phyloP scores from a whole-genome alignment of 345 rosid species.

The Melaleuca alternifolia region DNA sequence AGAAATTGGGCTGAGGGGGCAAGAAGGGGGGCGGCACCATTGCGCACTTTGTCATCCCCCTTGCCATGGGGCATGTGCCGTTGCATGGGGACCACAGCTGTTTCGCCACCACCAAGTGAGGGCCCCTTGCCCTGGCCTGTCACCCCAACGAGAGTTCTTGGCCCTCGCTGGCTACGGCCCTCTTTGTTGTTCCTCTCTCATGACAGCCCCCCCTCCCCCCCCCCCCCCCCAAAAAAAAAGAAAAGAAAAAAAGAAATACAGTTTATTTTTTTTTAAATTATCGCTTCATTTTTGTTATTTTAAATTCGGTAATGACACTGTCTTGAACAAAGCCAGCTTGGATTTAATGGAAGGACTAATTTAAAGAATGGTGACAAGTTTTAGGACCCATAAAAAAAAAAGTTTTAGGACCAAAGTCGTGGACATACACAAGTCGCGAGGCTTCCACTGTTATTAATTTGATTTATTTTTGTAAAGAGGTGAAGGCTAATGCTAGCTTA shows the following conservation, averaged over 20 bases:
- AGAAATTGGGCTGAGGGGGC: background rate
- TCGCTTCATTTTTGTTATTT: background rate
- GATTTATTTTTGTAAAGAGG: background rate
- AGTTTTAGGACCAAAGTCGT: background rate
- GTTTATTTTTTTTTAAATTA: background rate
- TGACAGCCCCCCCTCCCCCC: background rate
- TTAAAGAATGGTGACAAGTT: background rate
- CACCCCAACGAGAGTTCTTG: background rate
- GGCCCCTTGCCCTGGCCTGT: background rate
- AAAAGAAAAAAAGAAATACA: too few species aligned
- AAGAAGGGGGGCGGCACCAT: background rate
- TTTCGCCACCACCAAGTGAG: background rate
- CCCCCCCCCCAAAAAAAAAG: too few species aligned
- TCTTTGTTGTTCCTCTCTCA: background rate
- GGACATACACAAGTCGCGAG: background rate
- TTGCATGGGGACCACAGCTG: background rate
- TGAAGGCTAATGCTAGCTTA: background rate
- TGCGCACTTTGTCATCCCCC: background rate
- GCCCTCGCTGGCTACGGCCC: background rate
- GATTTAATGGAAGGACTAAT: background rate
- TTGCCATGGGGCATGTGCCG: background rate
- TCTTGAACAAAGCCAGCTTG: background rate
- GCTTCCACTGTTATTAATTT: background rate
- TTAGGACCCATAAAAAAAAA: background rate
- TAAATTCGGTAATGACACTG: background rate